Evolutionary conservation across 345 rosid species (phyloP), one percentile per base, ranked within the genome.

Genomic region (Mercurialis annua): DNA sequence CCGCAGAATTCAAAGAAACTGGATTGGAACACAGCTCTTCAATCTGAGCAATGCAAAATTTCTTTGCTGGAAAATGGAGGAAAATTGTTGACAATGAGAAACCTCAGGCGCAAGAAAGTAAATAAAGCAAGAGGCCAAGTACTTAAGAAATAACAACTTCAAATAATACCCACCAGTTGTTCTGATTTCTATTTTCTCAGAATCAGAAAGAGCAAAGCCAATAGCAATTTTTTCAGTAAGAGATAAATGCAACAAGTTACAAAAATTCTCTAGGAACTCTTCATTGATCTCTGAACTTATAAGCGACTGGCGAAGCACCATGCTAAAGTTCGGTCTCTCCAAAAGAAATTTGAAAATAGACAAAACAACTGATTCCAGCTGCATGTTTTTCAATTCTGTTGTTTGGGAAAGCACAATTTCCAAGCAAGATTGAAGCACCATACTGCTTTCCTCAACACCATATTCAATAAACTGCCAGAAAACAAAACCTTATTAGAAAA

Each of bases 161-260:
- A 33, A 60, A 14, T 33, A 59, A 49, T 78, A 65, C 86, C 71
- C 69, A 86, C 97, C 98, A 51, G 71, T 69, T 55, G 73, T 77
- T 70, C 78, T 77, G 15, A 75, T 71, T 27, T 84, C 92, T 15
- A 72, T 72, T 66, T 71, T 76, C 52, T 86, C 93, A 34, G 86
- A 83, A 61, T 82, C 88, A 34, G 83, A 81, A 49, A 92, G 78
- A 51, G 96, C 92, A 59, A 92, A 90, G 78, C 84, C 90, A 69
- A 86, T 70, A 68, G 73, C 80, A 63, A 93, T 79, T 76, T 85
- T 93, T 74, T 93, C 94, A 56, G 82, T 67, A 42, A 78, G 42
- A 0, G 98, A 84, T 72, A 93, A 81, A 56, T 69, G 73, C 57
- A 87, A 70, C 10, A 71, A 65, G 64, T 61, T 64, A 0, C 85